Evolutionary conservation across 768 basidiomycete species (phyloP), one percentile per base, ranked within the genome.

Genomic region (Lyophyllum semitale): DNA sequence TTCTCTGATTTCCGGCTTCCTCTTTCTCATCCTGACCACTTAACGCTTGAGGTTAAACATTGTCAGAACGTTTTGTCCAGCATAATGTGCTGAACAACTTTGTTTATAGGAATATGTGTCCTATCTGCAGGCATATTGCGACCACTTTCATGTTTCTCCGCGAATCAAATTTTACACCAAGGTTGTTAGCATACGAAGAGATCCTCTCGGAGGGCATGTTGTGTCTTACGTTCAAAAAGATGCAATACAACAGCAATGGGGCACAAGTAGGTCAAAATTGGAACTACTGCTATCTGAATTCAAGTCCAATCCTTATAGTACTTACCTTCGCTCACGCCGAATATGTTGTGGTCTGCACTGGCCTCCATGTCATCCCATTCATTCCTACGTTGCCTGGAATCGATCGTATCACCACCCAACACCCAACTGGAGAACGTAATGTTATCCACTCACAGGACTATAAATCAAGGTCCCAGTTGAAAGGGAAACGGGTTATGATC

Each of bases 1-100:
- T 85, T 84, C 67, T 81, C 80, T 27, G 84, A 85, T 65, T 84
- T 82, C 65, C 79, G 84, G 12, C 66, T 82, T 26, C 77, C 82
- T 11, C 55, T 73, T 11, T 65, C 68, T 13, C 77, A 80, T 53
- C 63, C 70, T 12, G 82, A 84, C 62, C 81, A 84, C 59, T 63
- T 81, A 22, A 76, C 76, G 1, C 60, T 82, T 6, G 68, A 73
- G 59, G 77, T 76, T 51, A 12, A n/a, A 49, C 18, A 4, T n/a
- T 35, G 23, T 44, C 25, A n/a, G n/a, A 18, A 2, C 15, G 15
- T 4, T 26, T 37, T 46, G 45, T 22, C 18, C 25, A 41, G 17
- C 18, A 29, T 40, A 8, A 17, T 40, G 42, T 40, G 47, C 46
- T 50, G 22, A 33, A 47, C 29, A 18, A 23, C n/a, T n/a, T n/a